phyloP scores from a whole-genome alignment of 257 asterid species.

The Lycium ferocissimum region DNA sequence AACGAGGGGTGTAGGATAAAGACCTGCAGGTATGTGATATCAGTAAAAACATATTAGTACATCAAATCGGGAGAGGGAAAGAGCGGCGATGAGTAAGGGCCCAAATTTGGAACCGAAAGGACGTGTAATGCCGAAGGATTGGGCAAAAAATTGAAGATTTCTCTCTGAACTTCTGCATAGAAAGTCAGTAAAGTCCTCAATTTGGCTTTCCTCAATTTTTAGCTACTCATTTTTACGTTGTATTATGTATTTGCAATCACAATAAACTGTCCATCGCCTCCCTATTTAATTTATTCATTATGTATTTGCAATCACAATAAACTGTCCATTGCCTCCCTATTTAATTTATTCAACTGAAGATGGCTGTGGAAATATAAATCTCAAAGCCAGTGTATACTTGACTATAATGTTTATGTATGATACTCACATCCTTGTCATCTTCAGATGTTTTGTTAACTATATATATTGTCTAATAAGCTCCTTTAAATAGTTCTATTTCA shows the following conservation, averaged over 20 bases:
- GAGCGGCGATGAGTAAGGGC: background rate
- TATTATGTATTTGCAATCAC: background rate
- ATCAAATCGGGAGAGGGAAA: background rate
- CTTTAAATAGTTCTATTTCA: background rate
- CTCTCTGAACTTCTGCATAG: constrained; percentile 12
- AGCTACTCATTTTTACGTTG: background rate
- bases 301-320: background rate
- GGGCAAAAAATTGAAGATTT: background rate
- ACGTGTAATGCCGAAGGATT: constrained; percentile 14
- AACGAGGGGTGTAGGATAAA: background rate
- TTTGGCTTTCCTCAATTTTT: background rate
- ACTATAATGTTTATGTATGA: background rate
- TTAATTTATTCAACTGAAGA: background rate
- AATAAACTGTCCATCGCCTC: background rate
- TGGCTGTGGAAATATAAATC: background rate
- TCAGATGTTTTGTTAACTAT: background rate
- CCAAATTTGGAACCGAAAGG: background rate
- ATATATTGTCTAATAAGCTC: background rate
- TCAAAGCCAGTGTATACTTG: background rate
- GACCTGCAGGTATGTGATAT: background rate
- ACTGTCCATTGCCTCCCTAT: background rate
- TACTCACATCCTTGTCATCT: background rate
- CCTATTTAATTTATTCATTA: background rate
- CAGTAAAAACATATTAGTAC: background rate
- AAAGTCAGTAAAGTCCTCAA: background rate